These are phyloP conservation scores for Alternaria sp. DNA, from an alignment of 2,329 filamentous ascomycete species.

Conservation along the genomic window DNA sequence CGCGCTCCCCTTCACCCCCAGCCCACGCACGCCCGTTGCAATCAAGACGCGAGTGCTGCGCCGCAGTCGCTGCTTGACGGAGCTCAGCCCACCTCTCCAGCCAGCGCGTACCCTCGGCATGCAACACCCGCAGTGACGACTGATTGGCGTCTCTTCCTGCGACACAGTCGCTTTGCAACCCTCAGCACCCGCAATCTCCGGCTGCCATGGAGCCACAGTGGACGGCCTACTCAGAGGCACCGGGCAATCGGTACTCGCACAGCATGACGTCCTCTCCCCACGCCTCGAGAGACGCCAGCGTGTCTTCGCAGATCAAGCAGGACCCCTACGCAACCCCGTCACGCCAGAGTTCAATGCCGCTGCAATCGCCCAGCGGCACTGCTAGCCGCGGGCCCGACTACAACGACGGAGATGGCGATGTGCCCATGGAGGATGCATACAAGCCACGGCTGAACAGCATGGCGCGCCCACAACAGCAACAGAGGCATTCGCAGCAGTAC, in stretches of 20 bases:
- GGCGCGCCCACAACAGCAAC: constrained; percentile 73
- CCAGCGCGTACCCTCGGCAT: constrained; percentile 44
- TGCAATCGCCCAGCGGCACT: constrained; percentile 46
- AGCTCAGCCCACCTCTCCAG: constrained; percentile 3
- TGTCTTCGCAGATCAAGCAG: constrained; percentile 46
- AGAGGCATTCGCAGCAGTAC: constrained; percentile 79
- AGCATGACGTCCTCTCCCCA: constrained; percentile 48
- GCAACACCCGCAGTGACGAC: constrained; percentile 40
- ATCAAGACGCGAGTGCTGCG: neutral
- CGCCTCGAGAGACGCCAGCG: constrained; percentile 41
- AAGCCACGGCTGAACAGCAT: constrained; percentile 18
- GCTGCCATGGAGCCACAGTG: constrained; percentile 51
- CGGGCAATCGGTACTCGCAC: constrained; percentile 49
- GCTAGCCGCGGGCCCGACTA: constrained; percentile 47
- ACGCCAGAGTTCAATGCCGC: constrained; percentile 49
- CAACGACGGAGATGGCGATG: constrained; percentile 52
- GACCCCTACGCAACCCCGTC: constrained; percentile 49
- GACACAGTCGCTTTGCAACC: constrained; percentile 28
- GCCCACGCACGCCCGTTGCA: neutral
- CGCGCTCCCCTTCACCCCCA: constrained; percentile 1
- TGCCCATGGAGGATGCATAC: constrained; percentile 20
- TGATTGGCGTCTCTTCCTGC: constrained; percentile 49
- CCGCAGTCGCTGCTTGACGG: constrained; percentile 2
- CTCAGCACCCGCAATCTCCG: constrained; percentile 14
- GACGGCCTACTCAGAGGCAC: constrained; percentile 48